Percentiles rank a stretch among this genome's conserved stretches.
These are phyloP conservation scores for Entomortierella chlamydospora DNA, from an alignment of 192 early-diverging fungal species.

Conservation along the genomic window DNA sequence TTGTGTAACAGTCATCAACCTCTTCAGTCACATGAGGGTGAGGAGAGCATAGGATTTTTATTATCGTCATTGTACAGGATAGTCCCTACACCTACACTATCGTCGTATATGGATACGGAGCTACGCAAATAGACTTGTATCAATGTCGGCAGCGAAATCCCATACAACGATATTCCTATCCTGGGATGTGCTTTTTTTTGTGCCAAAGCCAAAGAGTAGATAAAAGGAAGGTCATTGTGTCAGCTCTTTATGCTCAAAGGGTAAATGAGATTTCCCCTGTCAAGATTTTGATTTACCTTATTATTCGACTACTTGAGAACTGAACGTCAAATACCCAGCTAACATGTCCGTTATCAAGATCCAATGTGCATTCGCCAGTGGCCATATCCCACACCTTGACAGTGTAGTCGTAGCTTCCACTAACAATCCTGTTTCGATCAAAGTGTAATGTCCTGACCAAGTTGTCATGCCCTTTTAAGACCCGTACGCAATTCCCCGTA, in stretches of 20 bases:
- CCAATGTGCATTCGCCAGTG: constrained; percentile 79
- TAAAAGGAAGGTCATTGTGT: background rate
- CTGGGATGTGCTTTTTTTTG: constrained; percentile 24
- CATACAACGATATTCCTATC: constrained; percentile 42
- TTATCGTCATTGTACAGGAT: background rate
- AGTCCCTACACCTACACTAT: too few relatives aligned
- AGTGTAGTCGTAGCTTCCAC: constrained; percentile 92
- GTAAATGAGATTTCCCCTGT: background rate
- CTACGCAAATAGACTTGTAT: constrained; percentile 24
- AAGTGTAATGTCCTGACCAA: constrained; percentile 89
- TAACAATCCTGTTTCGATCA: constrained; percentile 84
- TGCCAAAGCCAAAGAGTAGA: background rate
- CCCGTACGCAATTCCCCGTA: constrained; percentile 72
- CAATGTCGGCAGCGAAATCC: constrained; percentile 35
- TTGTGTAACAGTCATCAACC: background rate
- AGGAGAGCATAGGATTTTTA: too few relatives aligned
- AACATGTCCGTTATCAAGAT: constrained; percentile 81
- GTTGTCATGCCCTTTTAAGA: constrained; percentile 76
- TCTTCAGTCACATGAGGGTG: background rate
- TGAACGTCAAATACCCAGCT: constrained; percentile 98
- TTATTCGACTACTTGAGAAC: constrained; percentile 82
- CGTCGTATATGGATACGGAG: too few relatives aligned
- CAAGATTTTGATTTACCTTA: constrained; percentile 60
- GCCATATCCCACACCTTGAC: constrained; percentile 94
- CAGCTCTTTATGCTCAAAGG: too few relatives aligned